Evolutionary conservation across 2,329 filamentous ascomycete species (phyloP), one percentile per base, ranked within the genome.

Genomic region (Pseudocercospora ulei): DNA sequence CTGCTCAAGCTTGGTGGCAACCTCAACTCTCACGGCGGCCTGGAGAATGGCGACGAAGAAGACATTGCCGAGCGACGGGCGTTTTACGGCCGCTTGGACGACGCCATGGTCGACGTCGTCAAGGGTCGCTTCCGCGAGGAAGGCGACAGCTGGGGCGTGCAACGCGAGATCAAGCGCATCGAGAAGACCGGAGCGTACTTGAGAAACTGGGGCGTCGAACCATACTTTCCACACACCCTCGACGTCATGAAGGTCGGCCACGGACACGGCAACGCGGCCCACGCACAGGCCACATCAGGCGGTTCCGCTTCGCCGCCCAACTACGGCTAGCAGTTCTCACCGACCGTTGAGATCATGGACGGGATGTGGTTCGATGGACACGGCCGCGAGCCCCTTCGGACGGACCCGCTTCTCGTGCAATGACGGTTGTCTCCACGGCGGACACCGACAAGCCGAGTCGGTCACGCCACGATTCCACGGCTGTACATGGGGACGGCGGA

Each of bases 1-100:
- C 61, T 72, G 36, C 65, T 72, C 51, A 72, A 72, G 55, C 64
- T 72, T 7, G 69, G 67, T 54, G 69, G 69, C 48, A 72, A 72
- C 52, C 65, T 72, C 42, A 72, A 72, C 58, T 66, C 63, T 3
- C 69, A 72, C 52, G 68, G 69, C 37, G 69, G 69, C 9, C 61
- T 71, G 5, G 68, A 71, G 48, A 62, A 61, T 33, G 65, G 64
- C 36, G 66, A 70, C 43, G 56, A 61, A n/a, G 58, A 63, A 19
- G 69, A 72, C 51, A 60, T 69, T 14, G 52, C 54, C 16, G 67
- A 68, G 35, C 64, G 69, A 12, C 61, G 66, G 22, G 62, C 65
- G 24, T 72, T 72, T 56, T 72, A 72, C 54, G 58, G 50, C 22
- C 52, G 62, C 3, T 57, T 72, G 3, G 69, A 72, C 44, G 56